Conservation (phyloP, 805 yeast genomes). For the Kockiozyma suomiensis region DNA sequence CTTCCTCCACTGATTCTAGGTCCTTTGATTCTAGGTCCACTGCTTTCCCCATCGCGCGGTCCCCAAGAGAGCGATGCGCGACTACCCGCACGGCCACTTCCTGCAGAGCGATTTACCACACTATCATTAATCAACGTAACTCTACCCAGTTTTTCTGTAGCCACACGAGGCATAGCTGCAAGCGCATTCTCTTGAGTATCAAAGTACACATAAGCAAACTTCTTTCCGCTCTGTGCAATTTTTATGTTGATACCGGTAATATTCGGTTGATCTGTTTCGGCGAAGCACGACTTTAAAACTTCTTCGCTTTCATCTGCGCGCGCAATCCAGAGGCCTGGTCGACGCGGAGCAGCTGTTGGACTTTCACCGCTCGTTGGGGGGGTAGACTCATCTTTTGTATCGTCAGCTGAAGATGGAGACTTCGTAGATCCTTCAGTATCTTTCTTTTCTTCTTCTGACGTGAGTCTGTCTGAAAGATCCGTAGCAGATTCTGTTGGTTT, state of each 20-base stretch:
- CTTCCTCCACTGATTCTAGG: conserved; percentile 12
- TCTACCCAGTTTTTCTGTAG: conserved; percentile 24
- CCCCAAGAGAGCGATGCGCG: neutral
- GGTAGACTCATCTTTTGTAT: neutral
- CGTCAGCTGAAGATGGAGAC: conserved; percentile 9
- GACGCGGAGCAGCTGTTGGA: conserved; percentile 5
- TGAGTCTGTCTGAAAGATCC: neutral
- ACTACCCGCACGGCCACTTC: conserved; percentile 4
- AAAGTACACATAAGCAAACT: conserved; percentile 46
- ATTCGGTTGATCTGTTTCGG: conserved; percentile 41
- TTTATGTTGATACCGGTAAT: conserved; percentile 41
- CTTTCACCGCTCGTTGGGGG: conserved; percentile 7
- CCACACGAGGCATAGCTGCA: conserved; percentile 23
- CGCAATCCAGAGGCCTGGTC: conserved; percentile 47
- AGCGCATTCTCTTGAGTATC: conserved; percentile 40
- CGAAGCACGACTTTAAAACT: conserved; percentile 40
- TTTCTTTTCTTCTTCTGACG: neutral
- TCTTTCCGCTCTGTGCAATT: conserved; percentile 38
- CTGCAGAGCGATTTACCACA: neutral
- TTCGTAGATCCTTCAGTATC: neutral
- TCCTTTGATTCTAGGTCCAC: neutral
- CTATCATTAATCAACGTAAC: conserved; percentile 23
- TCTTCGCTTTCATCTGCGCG: conserved; percentile 43
- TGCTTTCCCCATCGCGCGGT: neutral
- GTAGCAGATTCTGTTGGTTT: neutral